A percentile compares a stretch with the other conserved stretches of the same genome.
These are phyloP conservation scores for Yarrowia deformans DNA, from an alignment of 805 yeast species.

Conservation along the genomic window DNA sequence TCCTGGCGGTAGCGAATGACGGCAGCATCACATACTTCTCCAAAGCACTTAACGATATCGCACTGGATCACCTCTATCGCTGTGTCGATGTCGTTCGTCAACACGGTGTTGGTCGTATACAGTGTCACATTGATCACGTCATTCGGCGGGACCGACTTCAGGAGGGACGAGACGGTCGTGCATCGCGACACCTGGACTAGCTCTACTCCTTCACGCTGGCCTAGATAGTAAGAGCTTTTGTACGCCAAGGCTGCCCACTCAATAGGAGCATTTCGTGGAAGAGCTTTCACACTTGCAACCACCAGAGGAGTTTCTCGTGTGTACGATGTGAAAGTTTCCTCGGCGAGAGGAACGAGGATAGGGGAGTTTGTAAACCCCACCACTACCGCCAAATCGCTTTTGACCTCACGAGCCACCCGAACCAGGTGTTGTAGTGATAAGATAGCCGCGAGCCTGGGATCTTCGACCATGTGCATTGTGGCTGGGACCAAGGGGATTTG, in stretches of 20 bases:
- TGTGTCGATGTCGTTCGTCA: slow-evolving; percentile 5
- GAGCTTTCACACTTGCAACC: slow-evolving; percentile 7
- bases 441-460: slow-evolving; percentile 40
- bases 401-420: slow-evolving; percentile 20
- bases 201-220: slow-evolving; percentile 1
- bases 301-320: neutral
- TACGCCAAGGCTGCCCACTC: slow-evolving; percentile 33
- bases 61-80: slow-evolving; percentile 13
- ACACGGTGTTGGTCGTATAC: neutral
- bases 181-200: neutral
- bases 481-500: slow-evolving; percentile 87
- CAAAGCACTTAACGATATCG: neutral
- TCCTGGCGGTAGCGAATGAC: slow-evolving; percentile 3
- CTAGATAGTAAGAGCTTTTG: slow-evolving; percentile 1
- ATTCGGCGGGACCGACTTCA: neutral
- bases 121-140: slow-evolving; percentile 12
- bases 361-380: slow-evolving; percentile 10
- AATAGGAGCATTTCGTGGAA: slow-evolving; percentile 16
- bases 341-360: neutral
- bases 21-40: slow-evolving; percentile 4
- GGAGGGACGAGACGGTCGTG: neutral
- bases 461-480: slow-evolving; percentile 60
- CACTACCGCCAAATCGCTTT: neutral
- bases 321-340: neutral
- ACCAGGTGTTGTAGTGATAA: slow-evolving; percentile 14